These are phyloP conservation scores for Cytospora schulzeri DNA, from an alignment of 2,329 filamentous ascomycete species.

Conservation along the genomic window DNA sequence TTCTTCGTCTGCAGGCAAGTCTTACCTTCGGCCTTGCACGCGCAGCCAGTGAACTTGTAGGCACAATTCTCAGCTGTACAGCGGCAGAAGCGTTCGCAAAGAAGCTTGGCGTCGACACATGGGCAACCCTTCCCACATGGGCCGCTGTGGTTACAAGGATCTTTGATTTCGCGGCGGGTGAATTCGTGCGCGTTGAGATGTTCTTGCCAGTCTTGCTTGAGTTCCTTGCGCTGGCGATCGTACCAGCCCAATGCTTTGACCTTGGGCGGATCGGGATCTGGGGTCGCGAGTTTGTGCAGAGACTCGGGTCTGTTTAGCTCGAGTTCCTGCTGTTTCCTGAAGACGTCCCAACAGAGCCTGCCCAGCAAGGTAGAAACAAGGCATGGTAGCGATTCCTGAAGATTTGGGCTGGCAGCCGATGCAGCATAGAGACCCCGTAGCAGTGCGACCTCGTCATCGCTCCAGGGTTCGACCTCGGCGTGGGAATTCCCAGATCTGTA, in stretches of 20 bases:
- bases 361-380: constrained; percentile 52
- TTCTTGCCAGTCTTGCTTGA: constrained; percentile 58
- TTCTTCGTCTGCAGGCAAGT: constrained; percentile 59
- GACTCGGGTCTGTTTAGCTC: constrained; percentile 34
- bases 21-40: constrained; percentile 63
- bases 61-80: constrained; percentile 62
- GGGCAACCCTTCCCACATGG: constrained; percentile 64
- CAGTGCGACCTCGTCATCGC: constrained; percentile 50
- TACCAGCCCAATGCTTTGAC: constrained; percentile 56
- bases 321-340: constrained; percentile 46
- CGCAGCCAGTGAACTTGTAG: constrained; percentile 67
- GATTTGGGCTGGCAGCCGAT: constrained; percentile 20
- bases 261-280: constrained; percentile 36
- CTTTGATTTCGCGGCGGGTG: constrained; percentile 58
- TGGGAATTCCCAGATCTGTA: constrained; percentile 37
- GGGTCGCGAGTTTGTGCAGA: constrained; percentile 33
- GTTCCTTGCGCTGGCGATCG: constrained; percentile 57
- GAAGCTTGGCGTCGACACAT: constrained; percentile 62
- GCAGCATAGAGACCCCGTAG: constrained; percentile 49
- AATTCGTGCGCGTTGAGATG: constrained; percentile 58
- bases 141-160: constrained; percentile 71
- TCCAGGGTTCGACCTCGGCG: constrained; percentile 47
- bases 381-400: constrained; percentile 47
- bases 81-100: constrained; percentile 74
- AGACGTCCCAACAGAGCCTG: constrained; percentile 56